phyloP scores from a whole-genome alignment of 2,329 filamentous ascomycete genomes.

The Stemphylium beticola region DNA sequence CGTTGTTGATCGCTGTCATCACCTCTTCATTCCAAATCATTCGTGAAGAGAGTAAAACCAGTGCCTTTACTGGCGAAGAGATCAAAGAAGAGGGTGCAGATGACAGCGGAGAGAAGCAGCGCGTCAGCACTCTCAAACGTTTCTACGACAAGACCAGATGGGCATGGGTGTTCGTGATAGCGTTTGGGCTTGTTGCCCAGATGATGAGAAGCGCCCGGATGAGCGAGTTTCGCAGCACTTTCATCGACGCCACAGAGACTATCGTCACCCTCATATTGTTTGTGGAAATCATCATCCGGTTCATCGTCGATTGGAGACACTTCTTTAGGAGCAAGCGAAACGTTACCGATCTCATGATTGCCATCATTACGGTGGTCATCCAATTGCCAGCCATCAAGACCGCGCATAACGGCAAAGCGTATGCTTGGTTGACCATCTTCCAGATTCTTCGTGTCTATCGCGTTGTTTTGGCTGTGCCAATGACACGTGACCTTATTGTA shows the following conservation, averaged over 20 bases:
- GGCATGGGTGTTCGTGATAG: slow-evolving; percentile 82
- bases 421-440: slow-evolving; percentile 89
- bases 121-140: slow-evolving; percentile 65
- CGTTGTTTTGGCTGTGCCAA: slow-evolving; percentile 84
- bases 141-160: slow-evolving; percentile 75
- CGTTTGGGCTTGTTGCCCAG: slow-evolving; percentile 79
- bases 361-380: slow-evolving; percentile 81
- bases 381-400: slow-evolving; percentile 80
- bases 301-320: slow-evolving; percentile 77
- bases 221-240: slow-evolving; percentile 62
- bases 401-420: slow-evolving; percentile 66
- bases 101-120: slow-evolving; percentile 46
- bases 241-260: slow-evolving; percentile 76
- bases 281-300: slow-evolving; percentile 80
- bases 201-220: slow-evolving; percentile 78
- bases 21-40: slow-evolving; percentile 99
- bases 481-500: slow-evolving; percentile 85
- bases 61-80: slow-evolving; percentile 84
- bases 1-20: slow-evolving; percentile 93
- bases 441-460: slow-evolving; percentile 93
- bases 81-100: slow-evolving; percentile 48
- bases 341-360: slow-evolving; percentile 79
- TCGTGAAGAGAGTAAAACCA: slow-evolving; percentile 90
- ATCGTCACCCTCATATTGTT: slow-evolving; percentile 79
- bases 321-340: slow-evolving; percentile 80